Conservation (phyloP, 2,329 filamentous ascomycete species). For the Fusarium sp. region DNA sequence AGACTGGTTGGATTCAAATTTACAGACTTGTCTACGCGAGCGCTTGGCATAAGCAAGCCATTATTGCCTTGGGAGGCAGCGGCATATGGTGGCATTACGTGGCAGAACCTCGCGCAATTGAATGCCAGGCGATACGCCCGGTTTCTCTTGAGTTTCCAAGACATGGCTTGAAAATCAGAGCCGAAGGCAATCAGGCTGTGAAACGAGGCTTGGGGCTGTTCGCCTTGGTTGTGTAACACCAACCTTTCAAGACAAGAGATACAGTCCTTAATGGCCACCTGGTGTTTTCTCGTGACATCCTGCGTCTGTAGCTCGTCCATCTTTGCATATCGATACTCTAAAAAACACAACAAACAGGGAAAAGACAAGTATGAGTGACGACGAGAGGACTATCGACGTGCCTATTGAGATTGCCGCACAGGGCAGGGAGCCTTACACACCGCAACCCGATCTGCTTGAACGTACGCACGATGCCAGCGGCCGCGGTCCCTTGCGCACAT, state of each 20-base stretch:
- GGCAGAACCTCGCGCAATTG: neutral
- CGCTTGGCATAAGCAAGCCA: neutral
- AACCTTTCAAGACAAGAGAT: neutral
- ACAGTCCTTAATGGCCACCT: neutral
- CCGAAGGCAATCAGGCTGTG: neutral
- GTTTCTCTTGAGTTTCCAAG: neutral
- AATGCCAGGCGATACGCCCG: neutral
- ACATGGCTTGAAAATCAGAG: neutral
- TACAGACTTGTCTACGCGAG: neutral
- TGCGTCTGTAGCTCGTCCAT: neutral
- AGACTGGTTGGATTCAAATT: neutral
- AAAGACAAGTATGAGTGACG: neutral
- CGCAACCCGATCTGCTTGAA: too few species aligned
- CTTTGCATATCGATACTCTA: neutral
- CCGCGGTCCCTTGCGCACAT: neutral
- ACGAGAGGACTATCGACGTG: too few species aligned
- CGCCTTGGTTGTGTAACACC: neutral
- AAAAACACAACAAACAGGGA: neutral
- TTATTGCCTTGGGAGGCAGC: neutral
- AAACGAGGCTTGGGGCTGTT: neutral
- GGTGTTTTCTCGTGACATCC: neutral
- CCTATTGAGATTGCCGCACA: too few species aligned
- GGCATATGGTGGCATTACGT: neutral
- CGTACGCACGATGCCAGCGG: too few species aligned
- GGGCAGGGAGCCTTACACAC: too few species aligned